phyloP scores from a whole-genome alignment of 108 stramenopile genomes.

The Schizochytrium sp. region DNA sequence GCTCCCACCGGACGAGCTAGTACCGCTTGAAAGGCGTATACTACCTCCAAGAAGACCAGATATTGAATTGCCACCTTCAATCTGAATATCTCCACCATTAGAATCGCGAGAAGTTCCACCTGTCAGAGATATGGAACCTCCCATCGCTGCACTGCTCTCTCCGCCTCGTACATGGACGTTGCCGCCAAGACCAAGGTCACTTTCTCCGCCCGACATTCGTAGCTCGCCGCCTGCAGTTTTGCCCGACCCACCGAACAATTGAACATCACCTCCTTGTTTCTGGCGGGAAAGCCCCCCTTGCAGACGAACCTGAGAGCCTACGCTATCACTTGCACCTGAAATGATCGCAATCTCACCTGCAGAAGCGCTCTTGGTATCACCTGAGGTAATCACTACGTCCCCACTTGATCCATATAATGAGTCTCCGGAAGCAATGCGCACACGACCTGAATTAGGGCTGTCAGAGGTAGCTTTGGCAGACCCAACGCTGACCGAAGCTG shows the following conservation, averaged over 20 bases:
- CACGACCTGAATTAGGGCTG: background rate
- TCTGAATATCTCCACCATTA: background rate
- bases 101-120: background rate
- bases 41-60: background rate
- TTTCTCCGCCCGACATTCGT: no score
- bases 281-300: no score
- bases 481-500: background rate
- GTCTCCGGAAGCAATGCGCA: background rate
- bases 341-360: background rate
- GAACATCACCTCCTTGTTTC: no score
- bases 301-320: background rate
- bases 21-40: background rate
- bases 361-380: background rate
- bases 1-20: background rate
- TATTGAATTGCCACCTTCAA: background rate
- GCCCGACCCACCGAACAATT: no score
- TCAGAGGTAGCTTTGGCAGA: background rate
- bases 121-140: no score
- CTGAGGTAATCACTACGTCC: background rate
- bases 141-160: no score
- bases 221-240: no score
- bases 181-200: no score
- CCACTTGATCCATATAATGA: background rate
- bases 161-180: no score
- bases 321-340: background rate